Percentiles rank a stretch among this genome's conserved stretches.
Conservation (phyloP, 2,329 filamentous ascomycete species). For the Byssoonygena ceratinophila region DNA sequence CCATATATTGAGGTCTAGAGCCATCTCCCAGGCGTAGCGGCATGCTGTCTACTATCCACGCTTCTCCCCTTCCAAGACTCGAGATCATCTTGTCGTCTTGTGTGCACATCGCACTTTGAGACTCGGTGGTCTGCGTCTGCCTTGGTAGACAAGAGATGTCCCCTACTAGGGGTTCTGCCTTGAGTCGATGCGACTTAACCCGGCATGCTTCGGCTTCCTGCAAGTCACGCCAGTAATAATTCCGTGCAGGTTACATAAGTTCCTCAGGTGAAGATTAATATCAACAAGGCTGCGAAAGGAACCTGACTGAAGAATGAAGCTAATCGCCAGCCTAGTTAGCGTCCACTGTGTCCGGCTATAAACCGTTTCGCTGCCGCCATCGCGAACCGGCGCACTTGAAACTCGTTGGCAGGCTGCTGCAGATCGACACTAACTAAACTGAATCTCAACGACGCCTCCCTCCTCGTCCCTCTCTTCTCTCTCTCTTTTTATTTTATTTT, state of each 20-base stretch:
- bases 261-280: not conserved
- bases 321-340: no score
- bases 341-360: not conserved
- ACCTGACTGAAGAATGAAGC: not conserved
- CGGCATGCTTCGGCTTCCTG: not conserved
- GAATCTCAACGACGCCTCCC: slow-evolving; percentile 3
- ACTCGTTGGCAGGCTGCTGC: no score
- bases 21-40: no score
- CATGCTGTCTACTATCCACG: no score
- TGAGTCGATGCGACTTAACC: not conserved
- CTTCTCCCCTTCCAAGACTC: no score
- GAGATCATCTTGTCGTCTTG: no score
- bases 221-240: not conserved
- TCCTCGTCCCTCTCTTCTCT: not conserved
- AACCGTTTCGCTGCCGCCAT: not conserved
- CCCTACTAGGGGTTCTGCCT: not conserved
- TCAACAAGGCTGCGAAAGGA: slow-evolving; percentile 1
- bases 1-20: no score
- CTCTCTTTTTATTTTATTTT: not conserved
- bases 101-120: no score
- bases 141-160: not conserved
- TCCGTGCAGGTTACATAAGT: not conserved
- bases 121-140: not conserved
- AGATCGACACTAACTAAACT: slow-evolving; percentile 4
- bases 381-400: not conserved